These are phyloP conservation scores for Botrytis medusae DNA, from an alignment of 2,329 filamentous ascomycete species.

Conservation along the genomic window DNA sequence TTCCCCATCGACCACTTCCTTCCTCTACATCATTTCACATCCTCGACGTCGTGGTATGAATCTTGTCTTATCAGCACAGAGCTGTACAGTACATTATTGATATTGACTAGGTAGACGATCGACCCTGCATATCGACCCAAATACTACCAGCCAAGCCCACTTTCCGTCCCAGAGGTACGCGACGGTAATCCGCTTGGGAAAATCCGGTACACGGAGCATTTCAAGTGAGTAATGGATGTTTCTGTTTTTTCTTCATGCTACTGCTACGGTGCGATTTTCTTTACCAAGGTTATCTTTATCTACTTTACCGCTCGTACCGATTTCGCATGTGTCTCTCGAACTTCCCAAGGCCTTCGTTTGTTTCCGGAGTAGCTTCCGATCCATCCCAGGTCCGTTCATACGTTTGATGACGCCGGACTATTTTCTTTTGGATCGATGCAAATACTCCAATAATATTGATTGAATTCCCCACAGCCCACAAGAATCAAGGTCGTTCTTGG, in stretches of 20 bases:
- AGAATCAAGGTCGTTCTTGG: constrained; percentile 10
- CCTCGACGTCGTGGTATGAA: not conserved
- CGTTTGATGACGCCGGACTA: not conserved
- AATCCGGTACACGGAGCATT: constrained; percentile 12
- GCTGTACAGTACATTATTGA: constrained; percentile 9
- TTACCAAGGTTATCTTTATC: not conserved
- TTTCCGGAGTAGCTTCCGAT: not conserved
- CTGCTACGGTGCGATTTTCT: not conserved
- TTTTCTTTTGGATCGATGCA: not conserved
- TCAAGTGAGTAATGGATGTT: constrained; percentile 12
- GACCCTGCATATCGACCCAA: constrained; percentile 14
- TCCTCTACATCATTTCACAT: not conserved
- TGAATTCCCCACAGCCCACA: not conserved
- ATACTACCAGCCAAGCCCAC: not conserved
- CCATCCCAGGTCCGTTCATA: not conserved
- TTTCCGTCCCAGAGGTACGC: not conserved
- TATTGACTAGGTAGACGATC: constrained; percentile 10
- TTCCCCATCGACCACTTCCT: not conserved
- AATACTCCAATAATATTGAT: not conserved
- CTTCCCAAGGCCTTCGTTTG: not conserved
- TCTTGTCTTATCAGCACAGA: constrained; percentile 4
- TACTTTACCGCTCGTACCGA: not conserved
- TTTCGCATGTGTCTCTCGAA: not conserved
- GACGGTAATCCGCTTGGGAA: not conserved
- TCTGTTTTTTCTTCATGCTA: not conserved